These are phyloP conservation scores for Protostelium mycophagum DNA, from an alignment of 78 protist genomes.

Conservation along the genomic window DNA sequence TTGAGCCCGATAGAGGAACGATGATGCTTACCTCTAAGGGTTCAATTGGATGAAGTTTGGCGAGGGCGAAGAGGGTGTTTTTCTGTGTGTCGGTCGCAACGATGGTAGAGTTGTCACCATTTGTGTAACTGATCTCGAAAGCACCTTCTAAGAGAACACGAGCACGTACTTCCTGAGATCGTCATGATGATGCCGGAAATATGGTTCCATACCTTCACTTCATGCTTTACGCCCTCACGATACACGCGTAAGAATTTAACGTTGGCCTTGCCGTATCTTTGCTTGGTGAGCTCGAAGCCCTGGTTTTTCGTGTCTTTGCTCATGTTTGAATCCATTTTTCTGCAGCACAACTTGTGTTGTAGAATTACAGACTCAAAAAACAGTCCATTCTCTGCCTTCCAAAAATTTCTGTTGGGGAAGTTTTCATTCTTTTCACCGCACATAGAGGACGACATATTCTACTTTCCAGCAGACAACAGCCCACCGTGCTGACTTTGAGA, in stretches of 20 bases:
- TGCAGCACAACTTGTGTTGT: too few species aligned
- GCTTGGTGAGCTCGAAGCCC: not conserved
- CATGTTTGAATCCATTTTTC: too few species aligned
- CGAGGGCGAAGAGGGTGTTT: slow-evolving; percentile 48
- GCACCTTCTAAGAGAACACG: slow-evolving; percentile 41
- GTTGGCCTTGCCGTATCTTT: not conserved
- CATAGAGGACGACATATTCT: too few species aligned
- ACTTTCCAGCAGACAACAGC: too few species aligned
- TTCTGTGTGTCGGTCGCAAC: slow-evolving; percentile 63
- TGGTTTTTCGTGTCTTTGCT: too few species aligned
- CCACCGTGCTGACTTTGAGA: too few species aligned
- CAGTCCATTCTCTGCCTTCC: too few species aligned
- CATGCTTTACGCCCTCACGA: not conserved
- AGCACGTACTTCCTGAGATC: not conserved
- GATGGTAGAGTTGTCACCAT: slow-evolving; percentile 45
- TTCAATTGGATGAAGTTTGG: slow-evolving; percentile 35
- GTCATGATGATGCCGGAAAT: not conserved
- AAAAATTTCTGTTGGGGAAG: too few species aligned
- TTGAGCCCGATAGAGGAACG: not conserved
- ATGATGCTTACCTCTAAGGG: slow-evolving; percentile 19
- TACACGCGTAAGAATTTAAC: not conserved
- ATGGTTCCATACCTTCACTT: not conserved
- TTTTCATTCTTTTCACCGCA: too few species aligned
- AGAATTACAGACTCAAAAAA: too few species aligned
- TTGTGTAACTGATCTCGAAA: slow-evolving; percentile 24